Evolutionary conservation across 495 filamentous ascomycete species (phyloP), one percentile per base, ranked within the genome.

Genomic region (Clohesyomyces aquaticus): DNA sequence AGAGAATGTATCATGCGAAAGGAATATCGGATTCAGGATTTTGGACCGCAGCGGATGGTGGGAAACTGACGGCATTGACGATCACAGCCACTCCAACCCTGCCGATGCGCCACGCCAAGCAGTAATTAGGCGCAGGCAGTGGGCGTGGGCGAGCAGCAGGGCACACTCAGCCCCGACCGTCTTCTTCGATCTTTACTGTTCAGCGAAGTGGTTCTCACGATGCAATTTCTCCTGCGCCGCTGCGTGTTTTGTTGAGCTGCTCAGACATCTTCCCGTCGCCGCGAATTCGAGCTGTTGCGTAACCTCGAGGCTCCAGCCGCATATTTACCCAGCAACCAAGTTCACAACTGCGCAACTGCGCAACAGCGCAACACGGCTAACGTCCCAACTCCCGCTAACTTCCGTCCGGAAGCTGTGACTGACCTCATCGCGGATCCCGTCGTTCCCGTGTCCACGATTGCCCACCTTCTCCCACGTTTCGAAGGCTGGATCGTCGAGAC

Each of bases 141-240:
- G 6, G 14, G 32, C 6, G 32, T 14, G 14, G 14, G 6, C 6
- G 32, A 38, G 6, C 6, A 38, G 49, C 49, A 53, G 49, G 46
- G 14, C 23, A 53, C 49, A 9, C 26, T 53, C 49, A 53, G 49
- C 49, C 49, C 49, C 49, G 27, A 28, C 49, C 49, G 9, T n/a
- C 25, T 53, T 25, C 49, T 53, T 18, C 22, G 27, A 26, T 22
- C 23, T 28, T 29, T 53, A 6, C 32, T 38, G 32, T n/a, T n/a
- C n/a, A n/a, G n/a, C n/a, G n/a, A n/a, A n/a, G n/a, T n/a, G n/a
- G n/a, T n/a, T n/a, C n/a, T n/a, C n/a, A n/a, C n/a, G n/a, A n/a
- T 49, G 10, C 12, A 49, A 16, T 19, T 9, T 11, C 9, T 42
- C 35, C 35, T 42, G 35, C 35, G n/a, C n/a, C n/a, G n/a, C n/a